Evolutionary conservation across 768 basidiomycete genomes (phyloP).

Genomic region (Cystofilobasidium bisporidii): DNA sequence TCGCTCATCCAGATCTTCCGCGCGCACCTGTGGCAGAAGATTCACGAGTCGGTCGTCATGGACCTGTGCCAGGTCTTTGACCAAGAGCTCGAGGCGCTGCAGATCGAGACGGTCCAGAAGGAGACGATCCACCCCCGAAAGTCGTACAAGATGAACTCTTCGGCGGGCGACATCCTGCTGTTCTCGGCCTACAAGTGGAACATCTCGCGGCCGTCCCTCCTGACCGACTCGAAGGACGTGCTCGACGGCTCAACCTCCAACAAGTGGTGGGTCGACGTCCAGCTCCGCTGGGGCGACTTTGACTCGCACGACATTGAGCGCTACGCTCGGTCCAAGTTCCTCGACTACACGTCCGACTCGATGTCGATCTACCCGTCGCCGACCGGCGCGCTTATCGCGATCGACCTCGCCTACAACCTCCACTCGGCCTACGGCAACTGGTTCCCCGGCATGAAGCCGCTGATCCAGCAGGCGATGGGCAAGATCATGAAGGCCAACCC

Average conservation of each 20-base stretch:
- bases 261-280: constrained; percentile 92
- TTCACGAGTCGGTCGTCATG: constrained; percentile 48
- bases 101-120: constrained; percentile 99
- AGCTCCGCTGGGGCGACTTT: constrained; percentile 94
- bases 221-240: constrained; percentile 90
- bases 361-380: constrained; percentile 99
- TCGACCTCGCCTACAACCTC: constrained; percentile 95
- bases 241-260: constrained; percentile 96
- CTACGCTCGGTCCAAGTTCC: constrained; percentile 95
- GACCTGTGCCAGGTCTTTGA: constrained; percentile 74
- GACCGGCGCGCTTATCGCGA: constrained; percentile 96
- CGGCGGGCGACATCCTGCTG: constrained; percentile 94
- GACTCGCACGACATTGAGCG: constrained; percentile 98
- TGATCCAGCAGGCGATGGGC: constrained; percentile 97
- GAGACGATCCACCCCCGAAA: constrained; percentile 97
- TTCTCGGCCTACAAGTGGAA: constrained; percentile 94
- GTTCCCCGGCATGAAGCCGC: constrained; percentile 98
- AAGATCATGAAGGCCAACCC: constrained; percentile 99
- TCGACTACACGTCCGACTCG: constrained; percentile 81
- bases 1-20: constrained; percentile 99
- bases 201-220: constrained; percentile 86
- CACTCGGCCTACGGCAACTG: constrained; percentile 99
- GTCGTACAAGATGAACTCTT: constrained; percentile 99
- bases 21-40: constrained; percentile 99
- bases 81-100: constrained; percentile 92